Base-by-base conservation (phyloP, 1,139 yeast genomes). In the Candida tropicalis region DNA sequence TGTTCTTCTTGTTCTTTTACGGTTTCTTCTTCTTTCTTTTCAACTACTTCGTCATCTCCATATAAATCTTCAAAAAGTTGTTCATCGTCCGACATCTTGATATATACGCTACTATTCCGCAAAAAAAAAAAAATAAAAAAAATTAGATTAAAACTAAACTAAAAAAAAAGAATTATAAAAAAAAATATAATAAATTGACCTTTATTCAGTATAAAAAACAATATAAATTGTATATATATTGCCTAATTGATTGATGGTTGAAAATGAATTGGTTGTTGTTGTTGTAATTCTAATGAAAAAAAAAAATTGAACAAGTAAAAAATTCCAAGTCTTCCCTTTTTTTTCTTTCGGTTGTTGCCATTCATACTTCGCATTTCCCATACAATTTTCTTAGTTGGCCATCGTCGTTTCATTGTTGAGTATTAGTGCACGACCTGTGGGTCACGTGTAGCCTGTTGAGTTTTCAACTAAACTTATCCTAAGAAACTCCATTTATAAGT, bases 11-110 rank as follows among this genome's bases (percentile, higher is more conserved):
- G 52, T 33, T 45, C 43, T 26, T 45, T 46, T 22, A 44, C 16
- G 10, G 45, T 35, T 41, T 48, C 44, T 28, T 31, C 35, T 17
- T 31, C 35, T 31, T 31, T 31, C 35, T 31, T 31, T 31, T 31
- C 35, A 7, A 17, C 35, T 31, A 31, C 35, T 31, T 60, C 60
- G 24, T 52, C 55, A 25, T 60, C 63, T 24, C 62, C 64, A 33
- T 86, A 86, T 65, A 86, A 83, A 64, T 86, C 93, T 64, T 85
- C 88, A 65, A 86, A 86, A 65, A 73, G 75, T 55, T 87, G 90
- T 66, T 88, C 96, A 68, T 89, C 97, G 70, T 89, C 96, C 17
- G 39, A 36, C 39, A 36, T 36, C 23, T 16, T 36, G 20, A n/a
- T 36, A 36, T 26, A 36, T 23, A 36, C 35, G 13, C 34, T 27